Evolutionary conservation across 148 eudicot species (phyloP).

Genomic region (Bassia scoparia): DNA sequence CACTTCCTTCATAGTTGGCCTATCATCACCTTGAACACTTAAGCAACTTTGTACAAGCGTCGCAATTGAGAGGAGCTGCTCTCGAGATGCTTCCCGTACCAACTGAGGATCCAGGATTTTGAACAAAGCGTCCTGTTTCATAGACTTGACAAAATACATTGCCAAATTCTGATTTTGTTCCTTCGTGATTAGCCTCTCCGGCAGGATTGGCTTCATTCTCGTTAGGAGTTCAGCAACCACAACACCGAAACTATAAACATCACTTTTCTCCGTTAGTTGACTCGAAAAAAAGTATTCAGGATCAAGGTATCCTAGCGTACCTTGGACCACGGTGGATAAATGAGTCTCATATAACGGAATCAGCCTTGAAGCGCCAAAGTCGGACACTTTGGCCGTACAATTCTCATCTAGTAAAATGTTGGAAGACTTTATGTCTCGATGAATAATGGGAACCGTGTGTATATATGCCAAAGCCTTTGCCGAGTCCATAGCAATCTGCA

Average conservation of each 20-base stretch:
- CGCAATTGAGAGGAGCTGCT: neutral
- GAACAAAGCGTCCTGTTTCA: neutral
- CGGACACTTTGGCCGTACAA: constrained; percentile 3
- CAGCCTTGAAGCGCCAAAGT: constrained; percentile 16
- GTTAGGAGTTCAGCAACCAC: constrained; percentile 14
- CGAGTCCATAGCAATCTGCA: neutral
- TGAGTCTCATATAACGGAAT: constrained; percentile 1
- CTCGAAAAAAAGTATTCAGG: constrained; percentile 30
- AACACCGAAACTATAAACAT: constrained; percentile 15
- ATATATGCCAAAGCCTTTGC: neutral
- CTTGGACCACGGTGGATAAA: constrained; percentile 5
- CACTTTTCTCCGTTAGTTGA: constrained; percentile 18
- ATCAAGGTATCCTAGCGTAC: constrained; percentile 29
- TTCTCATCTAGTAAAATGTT: constrained; percentile 9
- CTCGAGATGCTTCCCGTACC: neutral
- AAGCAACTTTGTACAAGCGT: neutral
- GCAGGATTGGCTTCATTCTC: neutral
- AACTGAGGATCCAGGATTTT: neutral
- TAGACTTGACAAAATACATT: neutral
- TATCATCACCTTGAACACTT: neutral
- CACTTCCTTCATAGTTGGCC: neutral
- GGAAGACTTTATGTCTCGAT: constrained; percentile 8
- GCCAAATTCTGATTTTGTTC: neutral
- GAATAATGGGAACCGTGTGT: constrained; percentile 9
- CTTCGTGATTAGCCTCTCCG: neutral